Percentiles rank a stretch among this genome's conserved stretches.
These are phyloP conservation scores for Pseudocercospora fuligena DNA, from an alignment of 2,329 filamentous ascomycete genomes.

Conservation along the genomic window DNA sequence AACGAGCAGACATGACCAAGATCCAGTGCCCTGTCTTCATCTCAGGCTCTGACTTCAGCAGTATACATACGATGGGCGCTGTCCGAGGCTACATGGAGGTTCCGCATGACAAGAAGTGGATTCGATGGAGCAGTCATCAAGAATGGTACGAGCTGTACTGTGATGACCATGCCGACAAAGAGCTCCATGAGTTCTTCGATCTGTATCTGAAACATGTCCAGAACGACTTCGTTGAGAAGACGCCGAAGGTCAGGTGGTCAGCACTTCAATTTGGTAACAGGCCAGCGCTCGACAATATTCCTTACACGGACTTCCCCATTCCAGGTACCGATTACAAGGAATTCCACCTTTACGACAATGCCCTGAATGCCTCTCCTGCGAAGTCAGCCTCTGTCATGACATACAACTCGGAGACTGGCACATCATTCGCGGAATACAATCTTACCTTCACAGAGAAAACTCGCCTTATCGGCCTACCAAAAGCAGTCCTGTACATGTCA, in stretches of 20 bases:
- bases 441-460: conserved; percentile 48
- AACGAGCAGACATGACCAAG: conserved; percentile 33
- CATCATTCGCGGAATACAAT: conserved; percentile 39
- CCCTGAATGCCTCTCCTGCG: conserved; percentile 9
- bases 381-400: not conserved
- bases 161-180: conserved; percentile 40
- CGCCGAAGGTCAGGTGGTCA: conserved; percentile 51
- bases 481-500: conserved; percentile 52
- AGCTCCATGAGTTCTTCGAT: conserved; percentile 54
- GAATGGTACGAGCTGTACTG: conserved; percentile 55
- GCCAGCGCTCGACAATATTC: conserved; percentile 41
- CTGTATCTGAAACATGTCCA: conserved; percentile 49
- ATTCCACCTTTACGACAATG: conserved; percentile 21
- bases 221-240: conserved; percentile 56
- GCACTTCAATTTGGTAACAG: conserved; percentile 44
- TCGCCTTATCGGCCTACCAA: conserved; percentile 53
- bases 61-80: conserved; percentile 32
- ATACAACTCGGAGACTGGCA: conserved; percentile 30
- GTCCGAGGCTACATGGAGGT: conserved; percentile 47
- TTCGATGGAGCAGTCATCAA: conserved; percentile 48
- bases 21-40: conserved; percentile 35
- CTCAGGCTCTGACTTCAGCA: conserved; percentile 30
- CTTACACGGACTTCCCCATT: conserved; percentile 35
- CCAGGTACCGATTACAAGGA: conserved; percentile 25
- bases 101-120: conserved; percentile 49